Conservation (phyloP, 2,329 filamentous ascomycete genomes). For the Curvularia lunata region DNA sequence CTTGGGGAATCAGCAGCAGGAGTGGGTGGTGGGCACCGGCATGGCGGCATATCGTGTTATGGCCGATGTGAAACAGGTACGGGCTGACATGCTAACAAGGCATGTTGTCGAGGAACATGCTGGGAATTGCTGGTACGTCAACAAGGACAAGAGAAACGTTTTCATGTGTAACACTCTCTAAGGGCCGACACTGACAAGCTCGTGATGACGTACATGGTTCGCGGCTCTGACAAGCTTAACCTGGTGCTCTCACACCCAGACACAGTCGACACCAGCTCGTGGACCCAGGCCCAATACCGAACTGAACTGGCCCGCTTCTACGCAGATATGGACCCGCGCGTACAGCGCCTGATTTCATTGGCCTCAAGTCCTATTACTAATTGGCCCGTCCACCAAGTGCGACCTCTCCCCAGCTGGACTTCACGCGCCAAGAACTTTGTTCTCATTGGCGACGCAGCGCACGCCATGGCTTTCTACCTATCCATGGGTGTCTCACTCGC, state of each 20-base stretch:
- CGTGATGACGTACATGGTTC: not conserved
- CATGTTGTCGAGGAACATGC: not conserved
- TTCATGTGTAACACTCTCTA: not conserved
- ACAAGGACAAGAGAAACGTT: not conserved
- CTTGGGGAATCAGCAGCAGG: not conserved
- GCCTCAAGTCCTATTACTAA: not conserved
- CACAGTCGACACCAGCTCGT: not conserved
- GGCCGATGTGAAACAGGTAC: not conserved
- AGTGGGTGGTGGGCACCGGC: not conserved
- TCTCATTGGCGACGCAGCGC: not conserved
- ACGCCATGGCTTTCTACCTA: not conserved
- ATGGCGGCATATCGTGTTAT: not conserved
- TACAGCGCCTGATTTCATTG: not conserved
- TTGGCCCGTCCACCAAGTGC: not conserved
- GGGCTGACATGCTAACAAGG: not conserved
- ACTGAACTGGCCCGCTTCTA: not conserved
- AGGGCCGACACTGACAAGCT: not conserved
- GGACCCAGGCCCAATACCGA: not conserved
- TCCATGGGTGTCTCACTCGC: not conserved
- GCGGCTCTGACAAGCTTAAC: constrained; percentile 1
- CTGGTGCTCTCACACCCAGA: not conserved
- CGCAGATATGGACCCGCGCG: not conserved
- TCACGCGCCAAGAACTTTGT: not conserved
- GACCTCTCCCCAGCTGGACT: not conserved
- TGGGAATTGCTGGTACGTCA: not conserved